phyloP scores from a whole-genome alignment of 495 filamentous ascomycete species.

The Sabuloglossum arenarium region DNA sequence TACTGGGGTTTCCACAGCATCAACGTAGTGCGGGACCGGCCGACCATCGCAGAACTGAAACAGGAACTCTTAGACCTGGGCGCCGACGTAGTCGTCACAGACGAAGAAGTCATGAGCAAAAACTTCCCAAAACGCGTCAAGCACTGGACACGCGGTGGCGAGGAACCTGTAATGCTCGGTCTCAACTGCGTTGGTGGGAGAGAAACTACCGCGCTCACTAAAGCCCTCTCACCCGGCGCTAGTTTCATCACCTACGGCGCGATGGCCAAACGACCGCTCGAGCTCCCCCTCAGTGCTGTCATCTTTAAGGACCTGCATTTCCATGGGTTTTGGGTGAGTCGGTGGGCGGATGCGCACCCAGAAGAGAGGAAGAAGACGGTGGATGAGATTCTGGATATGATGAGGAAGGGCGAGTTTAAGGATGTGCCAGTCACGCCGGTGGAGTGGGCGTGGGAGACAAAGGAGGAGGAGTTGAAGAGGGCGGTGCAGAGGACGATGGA shows the following conservation, averaged over 20 bases:
- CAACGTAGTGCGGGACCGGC: slow-evolving; percentile 59
- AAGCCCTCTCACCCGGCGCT: slow-evolving; percentile 36
- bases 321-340: slow-evolving; percentile 85
- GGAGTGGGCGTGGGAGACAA: slow-evolving; percentile 61
- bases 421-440: slow-evolving; percentile 64
- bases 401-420: slow-evolving; percentile 52
- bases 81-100: slow-evolving; percentile 66
- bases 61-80: slow-evolving; percentile 46
- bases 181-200: slow-evolving; percentile 95
- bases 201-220: slow-evolving; percentile 49
- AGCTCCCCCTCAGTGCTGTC: slow-evolving; percentile 51
- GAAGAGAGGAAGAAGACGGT: slow-evolving; percentile 58
- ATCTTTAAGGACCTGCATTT: slow-evolving; percentile 84
- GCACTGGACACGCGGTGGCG: slow-evolving; percentile 44
- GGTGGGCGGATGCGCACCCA: slow-evolving; percentile 62
- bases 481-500: slow-evolving; percentile 57
- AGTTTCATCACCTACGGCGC: slow-evolving; percentile 87
- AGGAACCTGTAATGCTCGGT: slow-evolving; percentile 46
- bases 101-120: slow-evolving; percentile 47
- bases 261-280: slow-evolving; percentile 72
- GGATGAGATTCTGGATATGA: slow-evolving; percentile 57
- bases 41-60: slow-evolving; percentile 43
- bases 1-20: slow-evolving; percentile 76
- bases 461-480: slow-evolving; percentile 33
- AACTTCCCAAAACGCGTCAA: slow-evolving; percentile 41